Evolutionary conservation across 768 basidiomycete genomes (phyloP).

Genomic region (Trametes cinnabarina): DNA sequence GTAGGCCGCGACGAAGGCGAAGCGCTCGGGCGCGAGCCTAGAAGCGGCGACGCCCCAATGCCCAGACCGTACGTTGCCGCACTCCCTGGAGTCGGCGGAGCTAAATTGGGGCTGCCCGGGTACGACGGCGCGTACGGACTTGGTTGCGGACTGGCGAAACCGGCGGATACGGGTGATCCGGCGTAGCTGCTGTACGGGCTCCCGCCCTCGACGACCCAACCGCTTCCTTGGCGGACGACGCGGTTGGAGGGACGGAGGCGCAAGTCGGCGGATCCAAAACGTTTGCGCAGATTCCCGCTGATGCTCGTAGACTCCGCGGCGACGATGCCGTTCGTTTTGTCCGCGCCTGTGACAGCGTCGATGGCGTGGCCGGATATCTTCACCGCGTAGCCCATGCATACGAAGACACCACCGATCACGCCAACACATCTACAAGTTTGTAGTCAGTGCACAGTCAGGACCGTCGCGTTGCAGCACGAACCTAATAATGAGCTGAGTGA

Average conservation of each 20-base stretch:
- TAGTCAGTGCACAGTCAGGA: too few species aligned
- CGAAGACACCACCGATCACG: slow-evolving; percentile 91
- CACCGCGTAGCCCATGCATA: slow-evolving; percentile 77
- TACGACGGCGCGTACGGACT: slow-evolving; percentile 8
- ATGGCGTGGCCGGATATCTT: slow-evolving; percentile 56
- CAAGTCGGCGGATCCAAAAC: slow-evolving; percentile 67
- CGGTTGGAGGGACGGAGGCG: slow-evolving; percentile 50
- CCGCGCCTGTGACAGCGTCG: slow-evolving; percentile 55
- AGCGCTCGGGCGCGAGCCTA: slow-evolving; percentile 7
- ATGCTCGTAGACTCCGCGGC: slow-evolving; percentile 65
- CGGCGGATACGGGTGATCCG: slow-evolving; percentile 34
- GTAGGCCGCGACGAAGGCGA: slow-evolving; percentile 10
- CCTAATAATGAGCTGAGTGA: slow-evolving; percentile 81
- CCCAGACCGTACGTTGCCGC: slow-evolving; percentile 12
- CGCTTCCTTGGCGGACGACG: slow-evolving; percentile 55
- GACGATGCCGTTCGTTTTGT: slow-evolving; percentile 55
- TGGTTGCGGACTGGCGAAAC: slow-evolving; percentile 28
- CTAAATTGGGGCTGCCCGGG: slow-evolving; percentile 11
- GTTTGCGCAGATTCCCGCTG: slow-evolving; percentile 52
- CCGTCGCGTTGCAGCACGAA: slow-evolving; percentile 25
- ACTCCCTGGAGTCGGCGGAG: slow-evolving; percentile 2
- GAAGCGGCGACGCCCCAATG: slow-evolving; percentile 9
- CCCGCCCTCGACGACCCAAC: slow-evolving; percentile 59
- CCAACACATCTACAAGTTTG: slow-evolving; percentile 68
- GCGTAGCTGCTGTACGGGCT: slow-evolving; percentile 38